Percentiles rank a stretch among this genome's conserved stretches.
phyloP scores from a whole-genome alignment of 192 early-diverging fungal species.

The Funneliformis geosporum region DNA sequence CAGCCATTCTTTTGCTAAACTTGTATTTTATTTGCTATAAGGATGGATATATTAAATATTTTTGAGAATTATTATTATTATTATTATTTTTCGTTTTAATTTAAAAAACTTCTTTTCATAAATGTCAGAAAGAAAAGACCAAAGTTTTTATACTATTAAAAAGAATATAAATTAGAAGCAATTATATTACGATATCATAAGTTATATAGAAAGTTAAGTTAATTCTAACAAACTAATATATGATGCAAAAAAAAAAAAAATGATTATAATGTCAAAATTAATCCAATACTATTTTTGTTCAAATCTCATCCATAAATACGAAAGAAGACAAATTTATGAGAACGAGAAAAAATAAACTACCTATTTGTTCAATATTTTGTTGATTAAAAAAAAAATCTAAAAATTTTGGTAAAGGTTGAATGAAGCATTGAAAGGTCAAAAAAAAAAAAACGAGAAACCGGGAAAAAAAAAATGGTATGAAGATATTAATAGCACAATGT shows the following conservation, averaged over 20 bases:
- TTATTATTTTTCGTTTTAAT: no score
- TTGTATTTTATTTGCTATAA: background rate
- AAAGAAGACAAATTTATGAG: background rate
- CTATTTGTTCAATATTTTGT: no score
- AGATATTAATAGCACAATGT: background rate
- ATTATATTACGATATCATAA: no score
- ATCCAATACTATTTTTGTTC: no score
- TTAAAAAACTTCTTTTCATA: no score
- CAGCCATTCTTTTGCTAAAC: background rate
- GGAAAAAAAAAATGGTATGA: background rate
- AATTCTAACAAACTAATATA: background rate
- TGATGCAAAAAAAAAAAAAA: background rate
- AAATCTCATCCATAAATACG: no score
- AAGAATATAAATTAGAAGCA: background rate
- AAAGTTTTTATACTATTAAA: no score
- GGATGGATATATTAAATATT: no score
- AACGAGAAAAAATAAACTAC: no score
- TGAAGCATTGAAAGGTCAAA: background rate
- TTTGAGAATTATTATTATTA: no score
- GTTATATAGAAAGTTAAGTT: background rate
- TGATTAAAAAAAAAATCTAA: background rate
- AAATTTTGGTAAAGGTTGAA: background rate
- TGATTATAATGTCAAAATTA: background rate
- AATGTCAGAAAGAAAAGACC: no score
- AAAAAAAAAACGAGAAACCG: background rate